Percentiles rank a stretch among this genome's conserved stretches.
These are phyloP conservation scores for Fusarium sp. DNA, from an alignment of 2,329 filamentous ascomycete species.

Conservation along the genomic window DNA sequence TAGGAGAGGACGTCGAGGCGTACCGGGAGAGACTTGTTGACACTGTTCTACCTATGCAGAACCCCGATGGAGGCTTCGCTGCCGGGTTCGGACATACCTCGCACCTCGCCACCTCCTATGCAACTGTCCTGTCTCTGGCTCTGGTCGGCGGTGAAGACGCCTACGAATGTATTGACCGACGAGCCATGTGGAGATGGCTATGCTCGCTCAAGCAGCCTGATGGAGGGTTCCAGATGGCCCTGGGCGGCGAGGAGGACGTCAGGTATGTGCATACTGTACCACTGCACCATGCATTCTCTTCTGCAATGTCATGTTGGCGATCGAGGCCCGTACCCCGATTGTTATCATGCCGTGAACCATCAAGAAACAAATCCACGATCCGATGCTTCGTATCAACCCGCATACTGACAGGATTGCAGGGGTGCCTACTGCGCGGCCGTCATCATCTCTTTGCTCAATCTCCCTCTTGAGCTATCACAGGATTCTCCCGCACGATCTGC, in stretches of 20 bases:
- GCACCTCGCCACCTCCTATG: constrained; percentile 91
- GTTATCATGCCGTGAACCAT: constrained; percentile 13
- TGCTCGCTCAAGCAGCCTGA: constrained; percentile 85
- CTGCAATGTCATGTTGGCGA: constrained; percentile 15
- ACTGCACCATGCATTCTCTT: neutral
- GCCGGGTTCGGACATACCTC: constrained; percentile 92
- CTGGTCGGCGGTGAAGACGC: constrained; percentile 80
- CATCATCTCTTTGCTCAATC: constrained; percentile 81
- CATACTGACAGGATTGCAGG: constrained; percentile 56
- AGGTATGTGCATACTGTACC: constrained; percentile 64
- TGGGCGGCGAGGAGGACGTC: constrained; percentile 92
- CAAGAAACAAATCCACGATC: constrained; percentile 5
- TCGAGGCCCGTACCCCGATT: constrained; percentile 31
- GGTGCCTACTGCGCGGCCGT: constrained; percentile 93
- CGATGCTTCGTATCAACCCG: neutral
- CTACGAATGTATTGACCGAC: constrained; percentile 81
- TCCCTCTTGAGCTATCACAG: constrained; percentile 81
- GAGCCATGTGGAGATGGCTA: constrained; percentile 91
- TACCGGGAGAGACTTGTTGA: constrained; percentile 77
- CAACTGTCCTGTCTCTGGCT: constrained; percentile 79
- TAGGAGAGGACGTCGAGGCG: constrained; percentile 77
- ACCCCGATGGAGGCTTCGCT: constrained; percentile 85
- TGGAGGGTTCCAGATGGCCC: constrained; percentile 89
- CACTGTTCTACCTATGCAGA: constrained; percentile 85
- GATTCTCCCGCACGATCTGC: constrained; percentile 74